These are phyloP conservation scores for Colletotrichum zoysiae DNA, from an alignment of 2,329 filamentous ascomycete genomes.

Conservation along the genomic window DNA sequence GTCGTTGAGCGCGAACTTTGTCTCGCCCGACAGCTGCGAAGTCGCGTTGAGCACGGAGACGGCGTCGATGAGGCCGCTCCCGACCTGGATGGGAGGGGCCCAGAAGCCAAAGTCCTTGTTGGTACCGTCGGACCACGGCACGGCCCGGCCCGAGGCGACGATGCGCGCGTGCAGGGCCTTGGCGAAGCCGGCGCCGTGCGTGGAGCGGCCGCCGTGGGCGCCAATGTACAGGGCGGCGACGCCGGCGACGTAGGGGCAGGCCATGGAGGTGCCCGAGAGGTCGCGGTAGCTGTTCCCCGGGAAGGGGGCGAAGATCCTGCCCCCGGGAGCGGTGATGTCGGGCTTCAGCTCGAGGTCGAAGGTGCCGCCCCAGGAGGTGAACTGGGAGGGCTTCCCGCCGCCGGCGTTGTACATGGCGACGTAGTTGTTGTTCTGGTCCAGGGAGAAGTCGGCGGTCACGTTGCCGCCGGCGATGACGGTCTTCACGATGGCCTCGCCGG, in stretches of 20 bases:
- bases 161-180: slow-evolving; percentile 40
- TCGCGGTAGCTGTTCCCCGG: slow-evolving; percentile 58
- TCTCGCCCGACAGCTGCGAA: slow-evolving; percentile 52
- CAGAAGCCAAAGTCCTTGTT: slow-evolving; percentile 44
- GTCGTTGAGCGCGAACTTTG: slow-evolving; percentile 57
- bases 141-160: slow-evolving; percentile 33
- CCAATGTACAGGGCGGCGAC: slow-evolving; percentile 61
- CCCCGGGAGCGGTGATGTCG: slow-evolving; percentile 63
- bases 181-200: slow-evolving; percentile 46
- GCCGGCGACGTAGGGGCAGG: slow-evolving; percentile 66
- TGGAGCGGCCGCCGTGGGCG: slow-evolving; percentile 55
- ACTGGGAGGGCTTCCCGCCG: slow-evolving; percentile 59
- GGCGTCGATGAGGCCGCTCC: slow-evolving; percentile 55
- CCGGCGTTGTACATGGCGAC: slow-evolving; percentile 42
- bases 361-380: slow-evolving; percentile 59
- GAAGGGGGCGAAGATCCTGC: slow-evolving; percentile 63
- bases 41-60: slow-evolving; percentile 25
- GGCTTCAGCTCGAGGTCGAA: slow-evolving; percentile 65
- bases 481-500: slow-evolving; percentile 50
- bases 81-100: slow-evolving; percentile 55
- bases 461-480: slow-evolving; percentile 47
- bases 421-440: slow-evolving; percentile 27
- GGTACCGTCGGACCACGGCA: slow-evolving; percentile 36
- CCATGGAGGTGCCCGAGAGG: slow-evolving; percentile 68
- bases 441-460: slow-evolving; percentile 48